Base-by-base conservation (phyloP, 2,329 filamentous ascomycete species). In the Stachybotrys elegans region DNA sequence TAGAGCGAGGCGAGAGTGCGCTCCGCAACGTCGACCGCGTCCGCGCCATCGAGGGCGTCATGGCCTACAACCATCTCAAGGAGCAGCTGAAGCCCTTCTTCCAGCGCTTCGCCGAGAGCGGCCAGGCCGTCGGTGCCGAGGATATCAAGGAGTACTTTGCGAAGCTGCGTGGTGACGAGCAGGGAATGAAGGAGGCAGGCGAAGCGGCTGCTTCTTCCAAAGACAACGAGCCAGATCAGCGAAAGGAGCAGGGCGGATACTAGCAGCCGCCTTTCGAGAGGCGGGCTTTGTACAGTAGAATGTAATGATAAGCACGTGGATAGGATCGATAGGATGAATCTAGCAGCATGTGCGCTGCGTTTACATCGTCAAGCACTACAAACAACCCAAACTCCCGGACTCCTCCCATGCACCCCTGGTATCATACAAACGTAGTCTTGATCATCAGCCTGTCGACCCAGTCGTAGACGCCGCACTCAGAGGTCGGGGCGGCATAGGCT, bases 141-240 rank as follows among this genome's bases (percentile, higher is more conserved):
- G 91, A 97, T 66, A 93, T 98, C 66, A 98, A 96, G 66, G 81
- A 81, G 3, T 95, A 96, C 63, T 98, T 98, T 75, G 92, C 92
- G 42, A 92, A 93, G 69, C 68, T 98, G 54, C 79, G 93, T 50
- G 93, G 93, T 46, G 93, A 97, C 64, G 87, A 89, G 36, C 71
- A 86, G 54, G 86, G 73, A 0, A 88, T 89, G 45, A 72, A 72
- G 54, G 77, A 81, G 51, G 83, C 83, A 1, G 76, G 75, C 13
- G 73, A 76, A 43, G 71, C 70, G 20, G 77, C 76, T 7, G 67
- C 65, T 3, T 65, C 58, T 21, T 54, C 60, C n/a, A 61, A 57
- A 32, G 62, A 63, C 5, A 57, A 55, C 5, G 61, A 62, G 5
- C 51, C 43, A 2, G 67, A 67, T 45, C 50, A 62, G 17, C 64